Evolutionary conservation across 176 grass and related monocot species (phyloP).

Genomic region (Luzula sylvatica): DNA sequence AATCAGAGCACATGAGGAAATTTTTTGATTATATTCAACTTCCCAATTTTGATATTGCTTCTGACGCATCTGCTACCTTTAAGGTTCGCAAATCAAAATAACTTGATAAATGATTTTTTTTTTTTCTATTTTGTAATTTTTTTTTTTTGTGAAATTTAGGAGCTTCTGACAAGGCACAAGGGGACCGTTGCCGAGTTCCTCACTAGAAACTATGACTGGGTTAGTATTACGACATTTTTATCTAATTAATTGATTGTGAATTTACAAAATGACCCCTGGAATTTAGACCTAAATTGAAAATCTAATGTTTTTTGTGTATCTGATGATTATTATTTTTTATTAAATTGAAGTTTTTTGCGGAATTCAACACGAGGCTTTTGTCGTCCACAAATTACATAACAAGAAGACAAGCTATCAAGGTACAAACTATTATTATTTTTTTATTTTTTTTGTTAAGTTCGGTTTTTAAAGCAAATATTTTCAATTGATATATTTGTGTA

Average conservation of each 20-base stretch:
- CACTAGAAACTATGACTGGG: slow-evolving; percentile 91
- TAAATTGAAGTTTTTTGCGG: slow-evolving; percentile 62
- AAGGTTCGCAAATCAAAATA: slow-evolving; percentile 31
- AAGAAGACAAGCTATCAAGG: slow-evolving; percentile 96
- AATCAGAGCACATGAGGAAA: slow-evolving; percentile 96
- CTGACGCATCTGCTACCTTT: slow-evolving; percentile 92
- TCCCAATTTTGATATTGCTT: slow-evolving; percentile 99
- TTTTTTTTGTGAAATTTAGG: slow-evolving; percentile 40
- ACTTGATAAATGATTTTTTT: no score
- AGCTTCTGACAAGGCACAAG: slow-evolving; percentile 98
- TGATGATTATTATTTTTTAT: slow-evolving; percentile 1
- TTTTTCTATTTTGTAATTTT: no score
- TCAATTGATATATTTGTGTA: slow-evolving; percentile 16
- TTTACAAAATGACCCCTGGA: no score
- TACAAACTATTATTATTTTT: slow-evolving; percentile 16
- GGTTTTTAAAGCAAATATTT: neutral
- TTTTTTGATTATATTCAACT: slow-evolving; percentile 97
- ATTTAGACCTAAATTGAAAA: neutral
- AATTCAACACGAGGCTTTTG: slow-evolving; percentile 87
- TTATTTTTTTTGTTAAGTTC: neutral
- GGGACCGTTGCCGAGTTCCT: slow-evolving; percentile 97
- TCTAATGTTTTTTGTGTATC: slow-evolving; percentile 8
- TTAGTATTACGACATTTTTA: slow-evolving; percentile 31
- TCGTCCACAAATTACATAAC: slow-evolving; percentile 88
- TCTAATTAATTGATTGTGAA: slow-evolving; percentile 21